phyloP scores from a whole-genome alignment of 768 basidiomycete species.

The Lactarius psammicola region DNA sequence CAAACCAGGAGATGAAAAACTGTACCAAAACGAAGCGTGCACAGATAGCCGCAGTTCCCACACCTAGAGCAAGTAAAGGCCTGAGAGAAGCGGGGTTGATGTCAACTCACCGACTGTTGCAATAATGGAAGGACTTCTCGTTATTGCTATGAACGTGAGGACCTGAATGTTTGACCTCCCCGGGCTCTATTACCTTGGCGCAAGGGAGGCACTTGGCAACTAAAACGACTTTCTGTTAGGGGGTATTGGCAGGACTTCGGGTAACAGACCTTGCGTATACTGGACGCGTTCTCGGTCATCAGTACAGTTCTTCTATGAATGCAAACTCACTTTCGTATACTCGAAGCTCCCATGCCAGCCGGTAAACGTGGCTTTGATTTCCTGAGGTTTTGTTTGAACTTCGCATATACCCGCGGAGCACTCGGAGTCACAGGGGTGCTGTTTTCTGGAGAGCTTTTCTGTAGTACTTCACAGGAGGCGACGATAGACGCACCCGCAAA shows the following conservation, averaged over 20 bases:
- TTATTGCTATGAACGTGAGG: slow-evolving; percentile 47
- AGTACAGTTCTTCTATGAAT: background rate
- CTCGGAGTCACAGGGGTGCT: slow-evolving; percentile 44
- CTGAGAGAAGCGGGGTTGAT: background rate
- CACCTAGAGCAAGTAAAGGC: slow-evolving; percentile 39
- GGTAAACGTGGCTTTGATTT: slow-evolving; percentile 59
- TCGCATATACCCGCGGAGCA: slow-evolving; percentile 56
- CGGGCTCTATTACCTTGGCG: too few species aligned
- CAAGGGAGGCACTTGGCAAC: slow-evolving; percentile 52
- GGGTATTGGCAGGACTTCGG: background rate
- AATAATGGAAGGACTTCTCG: slow-evolving; percentile 58
- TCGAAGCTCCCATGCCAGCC: slow-evolving; percentile 58
- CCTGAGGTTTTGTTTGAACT: slow-evolving; percentile 55
- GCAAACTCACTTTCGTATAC: slow-evolving; percentile 54
- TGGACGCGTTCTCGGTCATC: slow-evolving; percentile 25
- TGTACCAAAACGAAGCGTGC: slow-evolving; percentile 53
- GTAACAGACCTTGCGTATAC: slow-evolving; percentile 51
- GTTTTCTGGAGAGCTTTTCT: slow-evolving; percentile 40
- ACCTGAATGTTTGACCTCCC: slow-evolving; percentile 43
- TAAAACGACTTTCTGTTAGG: slow-evolving; percentile 25
- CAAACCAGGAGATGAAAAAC: background rate
- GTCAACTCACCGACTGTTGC: slow-evolving; percentile 43
- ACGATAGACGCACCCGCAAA: slow-evolving; percentile 49
- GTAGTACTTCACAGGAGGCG: background rate
- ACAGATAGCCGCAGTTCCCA: slow-evolving; percentile 54